Base-by-base conservation (phyloP, 495 filamentous ascomycete genomes). In the Podospora didyma region DNA sequence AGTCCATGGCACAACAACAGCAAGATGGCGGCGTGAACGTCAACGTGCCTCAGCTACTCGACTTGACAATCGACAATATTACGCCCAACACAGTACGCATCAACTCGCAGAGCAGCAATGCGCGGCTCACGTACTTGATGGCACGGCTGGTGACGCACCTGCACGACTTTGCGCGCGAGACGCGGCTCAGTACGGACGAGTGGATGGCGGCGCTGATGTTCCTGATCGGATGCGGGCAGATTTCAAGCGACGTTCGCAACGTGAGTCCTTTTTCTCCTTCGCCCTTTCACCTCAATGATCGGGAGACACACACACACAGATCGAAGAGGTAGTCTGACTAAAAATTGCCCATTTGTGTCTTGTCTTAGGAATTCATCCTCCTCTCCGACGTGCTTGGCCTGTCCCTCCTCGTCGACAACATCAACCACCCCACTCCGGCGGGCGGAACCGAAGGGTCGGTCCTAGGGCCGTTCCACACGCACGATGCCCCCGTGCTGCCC, bases 361-460 rank as follows among this genome's bases (percentile, higher is more conserved):
- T n/a, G n/a, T n/a, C n/a, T n/a, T 49, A 93, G 83, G 92, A 97
- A 80, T 96, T 90, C 78, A 96, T 96, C 72, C 87, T 96, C 51
- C 89, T 96, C 62, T 94, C 89, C 51, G 92, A 97, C 75, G 79
- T 92, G 54, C 82, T 96, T 44, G 92, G 92, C 54, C 86, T 97
- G 44, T 96, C 91, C 26, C 80, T 95, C 53, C 85, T 96, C 7
- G 88, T 96, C 56, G 92, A 96, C 74, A 83, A 79, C 59, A 95
- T 96, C 76, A 90, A 93, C 75, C 91, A 96, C 75, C 92, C 92
- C 56, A 96, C 91, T 67, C 89, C 89, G 0, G 66, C 83, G 0
- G 69, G 71, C 39, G 80, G 82, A 45, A 97, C 92, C 16, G 91
- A 96, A 70, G 89, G 91, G 48, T 92, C 92, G 2, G 89, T 97